Percentiles rank a stretch among this genome's conserved stretches.
phyloP scores from a whole-genome alignment of 2,329 filamentous ascomycete genomes.

The Ambrosiella beaveri region DNA sequence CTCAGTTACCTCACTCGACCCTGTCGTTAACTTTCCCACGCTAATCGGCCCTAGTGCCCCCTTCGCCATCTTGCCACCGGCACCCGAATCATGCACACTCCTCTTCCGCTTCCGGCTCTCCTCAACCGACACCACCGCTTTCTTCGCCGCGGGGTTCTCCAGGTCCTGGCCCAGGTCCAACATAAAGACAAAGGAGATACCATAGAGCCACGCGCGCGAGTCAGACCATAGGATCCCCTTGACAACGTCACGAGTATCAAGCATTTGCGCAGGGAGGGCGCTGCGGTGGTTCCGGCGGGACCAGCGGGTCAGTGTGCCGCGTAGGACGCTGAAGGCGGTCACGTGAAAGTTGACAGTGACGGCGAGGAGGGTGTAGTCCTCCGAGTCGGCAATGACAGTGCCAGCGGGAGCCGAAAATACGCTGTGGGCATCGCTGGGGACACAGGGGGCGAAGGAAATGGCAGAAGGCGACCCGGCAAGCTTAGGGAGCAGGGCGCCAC shows the following conservation, averaged over 20 bases:
- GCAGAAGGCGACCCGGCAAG: constrained; percentile 47
- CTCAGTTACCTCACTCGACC: constrained; percentile 7
- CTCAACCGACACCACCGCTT: constrained; percentile 19
- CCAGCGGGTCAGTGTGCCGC: constrained; percentile 68
- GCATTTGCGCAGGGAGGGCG: constrained; percentile 57
- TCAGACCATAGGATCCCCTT: constrained; percentile 78
- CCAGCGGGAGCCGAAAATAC: constrained; percentile 13
- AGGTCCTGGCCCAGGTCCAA: constrained; percentile 66
- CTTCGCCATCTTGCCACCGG: constrained; percentile 34
- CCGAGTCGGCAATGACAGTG: constrained; percentile 17
- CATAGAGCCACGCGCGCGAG: constrained; percentile 69
- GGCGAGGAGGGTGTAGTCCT: constrained; percentile 35
- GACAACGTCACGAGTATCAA: constrained; percentile 56
- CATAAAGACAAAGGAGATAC: constrained; percentile 78
- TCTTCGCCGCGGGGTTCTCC: constrained; percentile 20
- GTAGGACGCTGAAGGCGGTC: constrained; percentile 61
- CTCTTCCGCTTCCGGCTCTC: constrained; percentile 38
- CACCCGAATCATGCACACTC: constrained; percentile 29
- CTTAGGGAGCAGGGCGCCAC: constrained; percentile 50
- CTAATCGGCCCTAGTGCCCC: constrained; percentile 28
- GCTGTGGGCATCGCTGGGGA: constrained; percentile 19
- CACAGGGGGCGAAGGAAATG: constrained; percentile 46
- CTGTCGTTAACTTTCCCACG: constrained; percentile 22
- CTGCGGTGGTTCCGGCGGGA: constrained; percentile 65
- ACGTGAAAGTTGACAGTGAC: constrained; percentile 42